These are phyloP conservation scores for Pyricularia sp. DNA, from an alignment of 2,329 filamentous ascomycete genomes.

Conservation along the genomic window DNA sequence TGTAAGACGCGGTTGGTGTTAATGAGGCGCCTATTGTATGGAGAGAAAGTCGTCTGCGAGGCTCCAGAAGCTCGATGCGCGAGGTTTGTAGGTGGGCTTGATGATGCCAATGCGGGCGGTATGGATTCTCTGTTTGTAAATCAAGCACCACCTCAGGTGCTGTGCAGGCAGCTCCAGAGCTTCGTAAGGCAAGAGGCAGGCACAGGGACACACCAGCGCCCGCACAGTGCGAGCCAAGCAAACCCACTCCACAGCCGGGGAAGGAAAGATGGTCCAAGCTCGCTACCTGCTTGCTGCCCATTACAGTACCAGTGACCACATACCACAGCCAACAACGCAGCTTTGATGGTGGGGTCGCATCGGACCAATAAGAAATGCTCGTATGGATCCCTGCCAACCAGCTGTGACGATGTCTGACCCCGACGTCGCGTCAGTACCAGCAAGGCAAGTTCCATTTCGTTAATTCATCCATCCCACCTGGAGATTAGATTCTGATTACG, in stretches of 20 bases:
- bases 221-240: not conserved
- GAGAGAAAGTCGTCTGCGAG: not conserved
- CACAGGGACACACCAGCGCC: not conserved
- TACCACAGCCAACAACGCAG: not conserved
- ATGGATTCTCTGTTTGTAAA: conserved; percentile 2
- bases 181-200: conserved; percentile 3
- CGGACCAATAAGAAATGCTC: not conserved
- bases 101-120: not conserved
- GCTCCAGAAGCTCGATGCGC: not conserved
- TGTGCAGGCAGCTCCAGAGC: conserved; percentile 9
- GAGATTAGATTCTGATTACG: not conserved
- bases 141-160: not conserved
- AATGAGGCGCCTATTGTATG: not conserved
- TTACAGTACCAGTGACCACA: not conserved
- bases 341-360: not conserved
- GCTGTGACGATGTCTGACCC: not conserved
- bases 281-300: not conserved
- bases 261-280: not conserved
- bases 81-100: not conserved
- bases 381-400: not conserved
- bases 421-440: not conserved
- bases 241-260: not conserved
- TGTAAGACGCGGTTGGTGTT: too few species aligned
- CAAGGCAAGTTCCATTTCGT: not conserved
- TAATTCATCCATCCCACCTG: not conserved